Evolutionary conservation across 78 protist genomes (phyloP).

Genomic region (Chrysochromulina tobinii): DNA sequence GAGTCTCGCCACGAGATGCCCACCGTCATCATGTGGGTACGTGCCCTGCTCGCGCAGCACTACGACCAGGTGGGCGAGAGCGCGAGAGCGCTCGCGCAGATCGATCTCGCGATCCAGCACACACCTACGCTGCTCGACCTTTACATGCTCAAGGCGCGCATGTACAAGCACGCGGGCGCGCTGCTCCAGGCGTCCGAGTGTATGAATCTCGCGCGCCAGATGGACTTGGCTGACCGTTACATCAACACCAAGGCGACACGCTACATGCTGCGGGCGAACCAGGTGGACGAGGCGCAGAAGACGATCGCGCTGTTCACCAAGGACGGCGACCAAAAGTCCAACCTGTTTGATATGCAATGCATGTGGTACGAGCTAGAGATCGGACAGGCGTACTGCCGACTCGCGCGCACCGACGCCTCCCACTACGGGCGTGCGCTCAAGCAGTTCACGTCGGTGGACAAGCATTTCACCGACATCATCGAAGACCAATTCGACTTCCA

Average conservation of each 20-base stretch:
- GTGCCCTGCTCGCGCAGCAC: constrained; percentile 68
- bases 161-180: constrained; percentile 75
- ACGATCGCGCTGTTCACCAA: constrained; percentile 65
- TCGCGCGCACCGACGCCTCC: too few species aligned
- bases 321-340: constrained; percentile 21
- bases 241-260: constrained; percentile 74
- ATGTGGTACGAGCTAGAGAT: constrained; percentile 78
- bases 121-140: constrained; percentile 85
- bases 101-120: constrained; percentile 71
- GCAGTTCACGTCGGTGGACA: constrained; percentile 64
- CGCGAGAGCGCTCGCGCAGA: constrained; percentile 41
- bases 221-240: constrained; percentile 91
- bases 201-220: constrained; percentile 69
- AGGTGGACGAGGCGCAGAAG: constrained; percentile 52
- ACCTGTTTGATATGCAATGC: constrained; percentile 77
- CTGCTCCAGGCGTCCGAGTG: constrained; percentile 59
- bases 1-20: constrained; percentile 17
- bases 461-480: constrained; percentile 77
- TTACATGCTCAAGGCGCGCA: constrained; percentile 64
- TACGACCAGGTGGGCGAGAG: constrained; percentile 37
- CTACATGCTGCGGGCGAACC: constrained; percentile 68
- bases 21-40: constrained; percentile 60
- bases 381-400: not conserved
- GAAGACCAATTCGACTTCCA: constrained; percentile 97
- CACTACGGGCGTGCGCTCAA: constrained; percentile 64